These are phyloP conservation scores for Globisporangium uncinulatum DNA, from an alignment of 352 stramenopile species.

Conservation along the genomic window DNA sequence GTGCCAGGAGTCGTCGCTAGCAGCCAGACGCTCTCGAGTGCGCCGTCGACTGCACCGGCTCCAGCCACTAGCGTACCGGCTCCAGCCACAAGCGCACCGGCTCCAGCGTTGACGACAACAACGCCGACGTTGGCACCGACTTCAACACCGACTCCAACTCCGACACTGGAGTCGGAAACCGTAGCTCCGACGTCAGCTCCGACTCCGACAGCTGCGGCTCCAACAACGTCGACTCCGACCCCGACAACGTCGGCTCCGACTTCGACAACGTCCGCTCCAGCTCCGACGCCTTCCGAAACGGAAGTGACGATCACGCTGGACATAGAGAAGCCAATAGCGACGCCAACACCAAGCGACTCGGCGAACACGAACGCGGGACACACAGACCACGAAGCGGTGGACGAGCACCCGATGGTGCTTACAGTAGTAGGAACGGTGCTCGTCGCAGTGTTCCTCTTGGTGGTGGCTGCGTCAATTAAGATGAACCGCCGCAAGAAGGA, in stretches of 20 bases:
- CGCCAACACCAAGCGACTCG: conserved; percentile 10
- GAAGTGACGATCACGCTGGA: conserved; percentile 6
- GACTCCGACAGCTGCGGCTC: conserved; percentile 3
- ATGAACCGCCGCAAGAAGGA: conserved; percentile 50
- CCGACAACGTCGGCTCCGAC: neutral
- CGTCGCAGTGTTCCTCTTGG: conserved; percentile 64
- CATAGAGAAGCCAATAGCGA: neutral
- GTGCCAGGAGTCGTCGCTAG: conserved; percentile 10
- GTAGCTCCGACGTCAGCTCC: neutral
- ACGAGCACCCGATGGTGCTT: conserved; percentile 64
- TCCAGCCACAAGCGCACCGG: conserved; percentile 1
- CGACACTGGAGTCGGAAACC: neutral
- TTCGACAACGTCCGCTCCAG: conserved; percentile 6
- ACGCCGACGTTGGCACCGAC: neutral
- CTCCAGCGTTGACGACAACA: neutral
- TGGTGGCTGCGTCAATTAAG: conserved; percentile 55
- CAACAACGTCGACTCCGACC: neutral
- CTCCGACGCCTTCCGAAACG: conserved; percentile 2
- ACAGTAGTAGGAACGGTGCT: conserved; percentile 68
- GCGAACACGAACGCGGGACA: conserved; percentile 8
- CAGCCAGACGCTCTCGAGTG: conserved; percentile 5
- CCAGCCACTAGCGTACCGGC: neutral
- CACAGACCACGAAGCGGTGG: conserved; percentile 20
- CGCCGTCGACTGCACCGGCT: conserved; percentile 5
- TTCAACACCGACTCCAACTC: conserved; percentile 7